Base-by-base conservation (phyloP, 2,329 filamentous ascomycete genomes). In the Didymella pomorum region DNA sequence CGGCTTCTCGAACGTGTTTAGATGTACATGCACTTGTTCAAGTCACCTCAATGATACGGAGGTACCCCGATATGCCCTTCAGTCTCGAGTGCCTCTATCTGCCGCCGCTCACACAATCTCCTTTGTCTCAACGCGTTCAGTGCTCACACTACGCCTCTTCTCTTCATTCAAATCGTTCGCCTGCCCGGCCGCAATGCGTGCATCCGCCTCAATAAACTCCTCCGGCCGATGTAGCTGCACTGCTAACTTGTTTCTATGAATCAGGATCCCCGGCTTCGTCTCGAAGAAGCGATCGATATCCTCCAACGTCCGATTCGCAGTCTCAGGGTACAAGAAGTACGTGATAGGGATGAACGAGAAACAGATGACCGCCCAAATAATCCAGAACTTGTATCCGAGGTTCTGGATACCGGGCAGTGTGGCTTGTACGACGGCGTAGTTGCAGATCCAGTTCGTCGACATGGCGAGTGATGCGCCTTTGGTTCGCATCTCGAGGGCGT, bases 281-380 rank as follows among this genome's bases (percentile, higher is more conserved):
- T 71, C 71, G 51, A 79, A 79, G 60, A 78, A 77, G 5, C 76
- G 70, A 59, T 83, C 80, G 68, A 83, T 82, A 43, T 83, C 81
- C 64, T 84, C 81, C 7, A 84, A 73, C 0, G 81, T 73, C 1
- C 70, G 49, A 45, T 79, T 72, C 6, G 72, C 70, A 0, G 85
- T 86, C 68, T 86, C 84, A 0, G 84, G 83, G 54, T 84, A 83
- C 43, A 85, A 76, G 57, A 81, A 75, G 65, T 80, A 84, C 5
- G 82, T 79, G 37, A 82, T 77, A 1, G 83, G 83, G 42, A 85
- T 72, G 53, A 85, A 84, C 18, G 76, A 74, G 35, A 80, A 81
- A 72, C 84, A 85, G 66, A 84, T 79, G n/a, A 79, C 78, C 2
- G 82, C 81, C 71, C 83, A 87, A 62, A 86, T 78, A 31, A 86